Percentiles rank a stretch among this genome's conserved stretches.
Conservation (phyloP, 176 grass and related monocot genomes). For the Zea mays region Zm-B73-REFERENCE-NAM-5.0 NC_050096.1:241033001-241033500, state of each 20-base stretch:
- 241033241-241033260: constrained; percentile 65
- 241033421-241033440: too few species aligned
- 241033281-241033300: background rate
- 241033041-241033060: background rate
- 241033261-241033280: constrained; percentile 36
- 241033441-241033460: too few species aligned
- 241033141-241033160: constrained; percentile 64
- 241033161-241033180: constrained; percentile 80
- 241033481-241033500: background rate
- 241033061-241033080: background rate
- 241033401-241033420: too few species aligned
- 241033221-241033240: constrained; percentile 68
- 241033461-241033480: too few species aligned
- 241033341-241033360: too few species aligned
- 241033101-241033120: constrained; percentile 8
- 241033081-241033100: background rate
- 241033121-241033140: background rate
- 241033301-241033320: background rate
- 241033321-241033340: background rate
- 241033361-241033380: too few species aligned
- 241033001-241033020: constrained; percentile 64
- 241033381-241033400: too few species aligned
- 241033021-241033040: background rate
- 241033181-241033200: constrained; percentile 71
- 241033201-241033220: constrained; percentile 80